Percentiles rank a stretch among this genome's conserved stretches.
Conservation (phyloP, 1,139 yeast species). For the Kluyveromyces sp. region DNA sequence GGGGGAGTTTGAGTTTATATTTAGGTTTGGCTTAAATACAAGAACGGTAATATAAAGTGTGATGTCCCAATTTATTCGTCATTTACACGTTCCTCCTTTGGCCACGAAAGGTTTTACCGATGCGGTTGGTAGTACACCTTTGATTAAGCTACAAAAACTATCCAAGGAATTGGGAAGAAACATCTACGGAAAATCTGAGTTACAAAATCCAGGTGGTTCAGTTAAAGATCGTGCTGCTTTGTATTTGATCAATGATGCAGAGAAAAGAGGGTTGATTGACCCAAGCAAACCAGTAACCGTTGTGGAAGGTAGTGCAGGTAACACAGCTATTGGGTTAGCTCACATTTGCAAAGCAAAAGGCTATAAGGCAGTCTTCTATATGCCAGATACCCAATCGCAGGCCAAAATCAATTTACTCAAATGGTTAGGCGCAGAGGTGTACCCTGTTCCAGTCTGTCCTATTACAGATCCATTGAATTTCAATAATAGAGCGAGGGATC, state of each 20-base stretch:
- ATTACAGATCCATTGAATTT: slow-evolving; percentile 72
- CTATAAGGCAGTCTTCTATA: slow-evolving; percentile 74
- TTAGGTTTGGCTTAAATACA: too few relatives aligned
- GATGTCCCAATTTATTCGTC: slow-evolving; percentile 1
- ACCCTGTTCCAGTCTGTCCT: slow-evolving; percentile 88
- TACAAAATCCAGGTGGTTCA: slow-evolving; percentile 92
- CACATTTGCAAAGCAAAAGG: slow-evolving; percentile 82
- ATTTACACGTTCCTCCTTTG: slow-evolving; percentile 39
- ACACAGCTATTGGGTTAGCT: slow-evolving; percentile 87
- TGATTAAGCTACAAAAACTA: slow-evolving; percentile 55
- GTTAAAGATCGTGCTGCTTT: slow-evolving; percentile 89
- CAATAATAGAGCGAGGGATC: slow-evolving; percentile 78
- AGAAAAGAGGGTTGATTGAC: slow-evolving; percentile 51
- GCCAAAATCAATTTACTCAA: slow-evolving; percentile 66
- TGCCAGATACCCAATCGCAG: slow-evolving; percentile 84
- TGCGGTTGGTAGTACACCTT: slow-evolving; percentile 85
- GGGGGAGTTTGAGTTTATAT: too few relatives aligned
- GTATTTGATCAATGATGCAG: slow-evolving; percentile 73
- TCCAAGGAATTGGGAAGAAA: slow-evolving; percentile 62
- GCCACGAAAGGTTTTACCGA: slow-evolving; percentile 58
- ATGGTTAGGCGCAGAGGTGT: slow-evolving; percentile 74
- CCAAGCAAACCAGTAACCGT: slow-evolving; percentile 38
- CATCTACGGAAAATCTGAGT: slow-evolving; percentile 83
- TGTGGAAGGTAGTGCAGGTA: slow-evolving; percentile 69
- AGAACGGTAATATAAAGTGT: neutral